These are phyloP conservation scores for Pseudogymnoascus sp. DNA, from an alignment of 2,329 filamentous ascomycete species.

Conservation along the genomic window DNA sequence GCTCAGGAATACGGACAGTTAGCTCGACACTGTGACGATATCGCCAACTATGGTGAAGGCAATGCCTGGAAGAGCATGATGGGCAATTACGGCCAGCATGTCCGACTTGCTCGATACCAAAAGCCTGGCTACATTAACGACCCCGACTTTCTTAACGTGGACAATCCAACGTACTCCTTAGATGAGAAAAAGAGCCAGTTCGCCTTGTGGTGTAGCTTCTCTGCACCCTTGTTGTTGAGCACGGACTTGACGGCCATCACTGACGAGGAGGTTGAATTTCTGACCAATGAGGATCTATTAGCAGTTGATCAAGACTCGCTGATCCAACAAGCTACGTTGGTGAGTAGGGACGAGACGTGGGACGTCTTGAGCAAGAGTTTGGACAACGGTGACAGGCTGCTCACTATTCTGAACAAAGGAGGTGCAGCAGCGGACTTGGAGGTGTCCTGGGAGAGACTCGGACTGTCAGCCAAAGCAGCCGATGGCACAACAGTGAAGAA, in stretches of 20 bases:
- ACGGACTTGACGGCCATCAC: constrained; percentile 29
- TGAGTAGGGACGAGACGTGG: constrained; percentile 35
- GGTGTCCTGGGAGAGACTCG: too few relatives aligned
- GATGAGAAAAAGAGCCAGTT: constrained; percentile 24
- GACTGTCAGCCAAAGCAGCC: too few relatives aligned
- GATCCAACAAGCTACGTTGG: constrained; percentile 33
- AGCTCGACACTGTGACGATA: too few relatives aligned
- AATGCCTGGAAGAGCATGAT: too few relatives aligned
- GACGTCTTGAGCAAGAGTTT: constrained; percentile 41
- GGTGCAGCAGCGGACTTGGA: too few relatives aligned
- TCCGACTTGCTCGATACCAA: too few relatives aligned
- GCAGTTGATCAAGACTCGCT: constrained; percentile 24
- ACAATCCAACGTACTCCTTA: constrained; percentile 22
- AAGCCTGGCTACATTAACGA: constrained; percentile 29
- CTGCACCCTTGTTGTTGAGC: constrained; percentile 24
- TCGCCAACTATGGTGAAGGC: too few relatives aligned
- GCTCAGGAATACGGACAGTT: too few relatives aligned
- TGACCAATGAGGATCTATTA: constrained; percentile 29
- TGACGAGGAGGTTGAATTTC: constrained; percentile 28
- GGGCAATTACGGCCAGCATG: too few relatives aligned
- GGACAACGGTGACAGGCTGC: constrained; percentile 10
- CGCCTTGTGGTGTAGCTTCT: constrained; percentile 23
- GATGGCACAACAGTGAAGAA: too few relatives aligned
- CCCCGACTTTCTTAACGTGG: constrained; percentile 24
- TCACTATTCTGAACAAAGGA: too few relatives aligned